Evolutionary conservation across 192 early-diverging fungal species (phyloP).

Genomic region (Coemansia sp.): DNA sequence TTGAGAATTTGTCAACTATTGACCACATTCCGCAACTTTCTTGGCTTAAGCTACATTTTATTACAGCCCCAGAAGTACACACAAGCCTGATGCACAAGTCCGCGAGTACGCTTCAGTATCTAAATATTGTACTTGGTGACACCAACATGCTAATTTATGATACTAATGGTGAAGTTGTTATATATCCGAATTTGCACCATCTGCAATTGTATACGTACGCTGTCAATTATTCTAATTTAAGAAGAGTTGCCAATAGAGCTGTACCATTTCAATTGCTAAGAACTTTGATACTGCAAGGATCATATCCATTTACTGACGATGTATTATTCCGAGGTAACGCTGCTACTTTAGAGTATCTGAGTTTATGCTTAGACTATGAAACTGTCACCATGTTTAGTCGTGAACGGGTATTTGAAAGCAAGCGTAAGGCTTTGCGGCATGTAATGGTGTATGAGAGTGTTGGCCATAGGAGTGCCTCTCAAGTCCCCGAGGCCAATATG

Average conservation of each 20-base stretch:
- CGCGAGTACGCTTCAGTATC: too few species aligned
- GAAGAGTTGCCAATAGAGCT: background rate
- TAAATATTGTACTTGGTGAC: too few species aligned
- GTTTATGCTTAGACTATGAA: background rate
- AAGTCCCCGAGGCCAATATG: background rate
- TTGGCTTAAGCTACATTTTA: too few species aligned
- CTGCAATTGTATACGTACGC: background rate
- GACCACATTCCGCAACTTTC: too few species aligned
- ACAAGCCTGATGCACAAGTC: too few species aligned
- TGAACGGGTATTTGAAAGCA: background rate
- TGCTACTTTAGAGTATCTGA: too few species aligned
- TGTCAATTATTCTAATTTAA: too few species aligned
- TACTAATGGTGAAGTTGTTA: too few species aligned
- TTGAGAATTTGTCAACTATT: too few species aligned
- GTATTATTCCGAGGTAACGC: background rate
- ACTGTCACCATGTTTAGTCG: background rate
- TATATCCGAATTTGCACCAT: conserved; percentile 1
- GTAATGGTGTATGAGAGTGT: background rate
- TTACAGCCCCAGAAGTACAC: too few species aligned
- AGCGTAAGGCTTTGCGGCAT: background rate
- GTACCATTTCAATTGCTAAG: background rate
- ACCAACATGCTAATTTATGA: too few species aligned
- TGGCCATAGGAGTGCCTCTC: background rate
- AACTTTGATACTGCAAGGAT: background rate
- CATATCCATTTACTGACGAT: conserved; percentile 10